These are phyloP conservation scores for Trichoderma hamatum DNA, from an alignment of 2,329 filamentous ascomycete species.

Conservation along the genomic window DNA sequence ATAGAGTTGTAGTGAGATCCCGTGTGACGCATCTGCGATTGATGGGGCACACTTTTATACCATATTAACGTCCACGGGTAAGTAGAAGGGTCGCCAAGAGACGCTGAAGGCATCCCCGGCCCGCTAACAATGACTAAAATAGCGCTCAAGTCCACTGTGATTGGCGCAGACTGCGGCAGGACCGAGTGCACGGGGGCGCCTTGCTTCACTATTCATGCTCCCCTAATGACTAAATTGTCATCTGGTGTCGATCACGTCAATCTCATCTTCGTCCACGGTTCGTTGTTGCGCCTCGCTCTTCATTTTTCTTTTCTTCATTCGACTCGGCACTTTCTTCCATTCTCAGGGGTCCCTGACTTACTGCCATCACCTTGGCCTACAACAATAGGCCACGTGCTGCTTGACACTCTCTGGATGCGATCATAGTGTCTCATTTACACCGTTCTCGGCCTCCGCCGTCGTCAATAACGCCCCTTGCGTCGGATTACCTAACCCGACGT, in stretches of 20 bases:
- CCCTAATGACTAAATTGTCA: slow-evolving; percentile 19
- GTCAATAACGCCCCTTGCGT: slow-evolving; percentile 14
- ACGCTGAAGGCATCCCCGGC: not conserved
- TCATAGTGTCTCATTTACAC: not conserved
- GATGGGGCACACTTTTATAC: not conserved
- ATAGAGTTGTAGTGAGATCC: not conserved
- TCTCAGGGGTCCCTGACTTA: not conserved
- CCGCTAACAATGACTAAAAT: slow-evolving; percentile 11
- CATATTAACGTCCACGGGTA: not conserved
- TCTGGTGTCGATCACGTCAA: slow-evolving; percentile 17
- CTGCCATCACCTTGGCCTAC: not conserved
- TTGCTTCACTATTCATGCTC: slow-evolving; percentile 22
- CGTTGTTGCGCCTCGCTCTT: not conserved
- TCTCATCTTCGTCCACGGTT: not conserved
- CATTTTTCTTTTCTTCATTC: not conserved
- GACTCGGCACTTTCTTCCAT: not conserved
- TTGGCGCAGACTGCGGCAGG: not conserved
- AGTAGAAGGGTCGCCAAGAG: not conserved
- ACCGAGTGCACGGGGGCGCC: slow-evolving; percentile 19
- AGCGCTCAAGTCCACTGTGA: slow-evolving; percentile 18
- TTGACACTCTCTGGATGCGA: slow-evolving; percentile 8
- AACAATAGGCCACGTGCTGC: slow-evolving; percentile 5
- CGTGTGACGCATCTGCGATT: slow-evolving; percentile 13
- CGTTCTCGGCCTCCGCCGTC: slow-evolving; percentile 16
- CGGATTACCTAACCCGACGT: slow-evolving; percentile 22